These are phyloP conservation scores for Histomonas meleagridis DNA, from an alignment of 208 protist genomes.

Conservation along the genomic window DNA sequence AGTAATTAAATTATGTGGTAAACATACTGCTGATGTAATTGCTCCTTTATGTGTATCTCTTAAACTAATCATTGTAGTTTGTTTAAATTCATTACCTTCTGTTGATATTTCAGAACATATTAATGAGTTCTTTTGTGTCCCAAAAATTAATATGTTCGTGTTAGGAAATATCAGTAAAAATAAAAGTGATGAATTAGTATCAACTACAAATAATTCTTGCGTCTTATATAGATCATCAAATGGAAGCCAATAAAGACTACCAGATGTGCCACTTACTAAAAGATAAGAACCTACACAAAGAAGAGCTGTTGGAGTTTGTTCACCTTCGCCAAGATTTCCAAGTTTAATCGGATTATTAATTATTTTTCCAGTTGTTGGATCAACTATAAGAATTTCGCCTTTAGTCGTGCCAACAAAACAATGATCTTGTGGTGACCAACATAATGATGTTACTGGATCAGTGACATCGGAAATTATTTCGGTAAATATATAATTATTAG, in stretches of 20 bases:
- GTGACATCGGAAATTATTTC: background rate
- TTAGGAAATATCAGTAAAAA: background rate
- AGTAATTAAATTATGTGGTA: background rate
- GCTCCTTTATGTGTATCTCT: background rate
- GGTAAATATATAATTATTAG: background rate
- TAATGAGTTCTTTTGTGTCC: background rate
- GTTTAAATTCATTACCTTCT: background rate
- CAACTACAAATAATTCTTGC: background rate
- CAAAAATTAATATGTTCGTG: background rate
- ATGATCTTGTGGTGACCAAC: constrained; percentile 5
- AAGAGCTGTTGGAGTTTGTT: background rate
- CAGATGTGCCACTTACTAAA: background rate
- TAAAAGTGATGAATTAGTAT: background rate
- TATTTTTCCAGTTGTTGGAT: background rate
- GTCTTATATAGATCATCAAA: background rate
- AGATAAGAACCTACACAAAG: background rate
- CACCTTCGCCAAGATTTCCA: background rate
- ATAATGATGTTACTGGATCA: background rate
- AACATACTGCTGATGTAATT: background rate
- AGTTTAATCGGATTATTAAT: background rate
- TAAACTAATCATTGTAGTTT: background rate
- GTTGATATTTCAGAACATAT: background rate
- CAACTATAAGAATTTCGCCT: background rate
- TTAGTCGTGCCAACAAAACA: background rate
- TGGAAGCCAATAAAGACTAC: constrained; percentile 3